phyloP scores from a whole-genome alignment of 2,329 filamentous ascomycete species.

The Tolypocladium ophioglossoides region DNA sequence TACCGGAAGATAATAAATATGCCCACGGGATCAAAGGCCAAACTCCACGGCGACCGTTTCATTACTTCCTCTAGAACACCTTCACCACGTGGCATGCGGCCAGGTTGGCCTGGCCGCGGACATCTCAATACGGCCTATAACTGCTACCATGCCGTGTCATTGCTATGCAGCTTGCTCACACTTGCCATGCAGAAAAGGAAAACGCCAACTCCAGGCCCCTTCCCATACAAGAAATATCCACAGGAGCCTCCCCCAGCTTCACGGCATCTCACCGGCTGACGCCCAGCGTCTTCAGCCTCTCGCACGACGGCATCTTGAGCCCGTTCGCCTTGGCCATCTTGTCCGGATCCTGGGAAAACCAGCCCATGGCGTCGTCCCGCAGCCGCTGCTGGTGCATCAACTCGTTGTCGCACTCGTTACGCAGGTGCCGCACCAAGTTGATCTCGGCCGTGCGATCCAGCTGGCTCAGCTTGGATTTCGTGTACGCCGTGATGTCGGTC shows the following conservation, averaged over 20 bases:
- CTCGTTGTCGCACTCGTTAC: conserved; percentile 66
- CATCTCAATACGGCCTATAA: background rate
- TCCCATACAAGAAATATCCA: background rate
- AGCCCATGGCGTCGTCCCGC: conserved; percentile 71
- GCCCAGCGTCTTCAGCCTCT: conserved; percentile 34
- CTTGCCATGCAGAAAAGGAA: background rate
- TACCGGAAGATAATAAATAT: too few relatives aligned
- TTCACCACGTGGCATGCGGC: background rate
- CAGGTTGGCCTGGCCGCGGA: background rate
- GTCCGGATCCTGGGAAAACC: conserved; percentile 72
- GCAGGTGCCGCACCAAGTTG: conserved; percentile 57
- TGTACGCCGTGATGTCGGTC: conserved; percentile 60
- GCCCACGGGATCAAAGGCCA: background rate
- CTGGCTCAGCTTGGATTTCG: conserved; percentile 55
- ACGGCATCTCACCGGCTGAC: background rate
- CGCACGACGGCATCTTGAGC: conserved; percentile 41
- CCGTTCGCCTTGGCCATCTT: conserved; percentile 62
- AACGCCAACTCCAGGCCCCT: conserved; percentile 5
- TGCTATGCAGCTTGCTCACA: background rate
- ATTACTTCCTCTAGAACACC: background rate
- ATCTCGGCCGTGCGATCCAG: conserved; percentile 72
- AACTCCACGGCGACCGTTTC: background rate
- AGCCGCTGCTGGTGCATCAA: conserved; percentile 52
- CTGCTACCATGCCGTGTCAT: background rate
- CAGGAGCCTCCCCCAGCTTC: background rate